Evolutionary conservation across 2,329 filamentous ascomycete species (phyloP).

Genomic region (Celoporthe dispersa): DNA sequence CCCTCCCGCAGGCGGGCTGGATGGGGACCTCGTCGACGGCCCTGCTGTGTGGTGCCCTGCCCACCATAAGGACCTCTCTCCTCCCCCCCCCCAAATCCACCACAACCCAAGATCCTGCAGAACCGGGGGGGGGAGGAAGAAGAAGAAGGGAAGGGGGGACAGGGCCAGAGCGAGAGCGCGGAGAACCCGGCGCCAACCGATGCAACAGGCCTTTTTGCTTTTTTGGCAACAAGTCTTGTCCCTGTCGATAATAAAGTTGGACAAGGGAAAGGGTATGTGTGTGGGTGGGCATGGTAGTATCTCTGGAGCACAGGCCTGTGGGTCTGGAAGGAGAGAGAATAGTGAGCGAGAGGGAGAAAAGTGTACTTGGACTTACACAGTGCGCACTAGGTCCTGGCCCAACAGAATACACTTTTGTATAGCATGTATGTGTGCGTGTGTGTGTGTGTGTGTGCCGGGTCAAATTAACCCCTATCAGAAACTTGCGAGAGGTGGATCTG

Average conservation of each 20-base stretch:
- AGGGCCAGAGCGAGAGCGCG: constrained; percentile 19
- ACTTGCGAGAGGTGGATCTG: constrained; percentile 27
- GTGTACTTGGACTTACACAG: constrained; percentile 6
- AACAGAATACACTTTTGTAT: not conserved
- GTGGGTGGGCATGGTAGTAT: not conserved
- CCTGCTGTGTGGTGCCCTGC: not conserved
- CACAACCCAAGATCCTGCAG: constrained; percentile 19
- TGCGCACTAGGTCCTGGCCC: constrained; percentile 9
- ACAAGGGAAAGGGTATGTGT: constrained; percentile 20
- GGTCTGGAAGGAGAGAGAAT: not conserved
- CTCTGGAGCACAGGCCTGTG: constrained; percentile 15
- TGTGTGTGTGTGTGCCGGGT: constrained; percentile 10
- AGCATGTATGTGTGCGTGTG: too few species aligned
- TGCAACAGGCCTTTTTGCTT: constrained; percentile 16
- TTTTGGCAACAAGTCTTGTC: constrained; percentile 9
- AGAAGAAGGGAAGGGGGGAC: not conserved
- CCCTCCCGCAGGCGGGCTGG: not conserved
- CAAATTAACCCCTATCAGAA: constrained; percentile 29
- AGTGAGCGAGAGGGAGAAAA: too few species aligned
- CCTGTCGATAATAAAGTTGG: constrained; percentile 29
- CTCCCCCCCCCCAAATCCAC: constrained; percentile 1
- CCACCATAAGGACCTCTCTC: not conserved
- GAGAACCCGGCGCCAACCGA: constrained; percentile 28
- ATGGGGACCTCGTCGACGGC: not conserved
- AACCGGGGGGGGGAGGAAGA: not conserved